Percentiles rank a stretch among this genome's conserved stretches.
Evolutionary conservation across 345 rosid species (phyloP).

Genomic region (Erodium maritimum): DNA sequence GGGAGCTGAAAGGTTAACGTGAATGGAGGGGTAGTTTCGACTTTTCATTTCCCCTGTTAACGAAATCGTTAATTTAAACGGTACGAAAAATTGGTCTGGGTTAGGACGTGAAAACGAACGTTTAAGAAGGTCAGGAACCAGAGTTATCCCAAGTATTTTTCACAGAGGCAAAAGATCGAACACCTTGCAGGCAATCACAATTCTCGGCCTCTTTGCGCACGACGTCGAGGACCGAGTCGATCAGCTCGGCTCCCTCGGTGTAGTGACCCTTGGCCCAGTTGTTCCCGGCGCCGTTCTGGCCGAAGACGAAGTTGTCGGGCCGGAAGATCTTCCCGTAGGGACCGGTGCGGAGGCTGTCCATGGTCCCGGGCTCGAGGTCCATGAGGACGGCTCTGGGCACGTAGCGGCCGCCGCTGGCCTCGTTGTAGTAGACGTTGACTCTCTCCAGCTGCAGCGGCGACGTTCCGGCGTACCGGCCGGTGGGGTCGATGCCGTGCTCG

Average conservation of each 20-base stretch:
- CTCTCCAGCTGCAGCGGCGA: conserved; percentile 41
- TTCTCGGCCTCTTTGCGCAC: conserved; percentile 54
- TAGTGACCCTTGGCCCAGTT: conserved; percentile 63
- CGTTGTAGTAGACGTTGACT: conserved; percentile 48
- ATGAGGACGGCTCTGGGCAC: conserved; percentile 48
- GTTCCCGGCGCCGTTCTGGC: conserved; percentile 54
- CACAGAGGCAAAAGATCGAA: background rate
- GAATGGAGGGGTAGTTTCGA: too few relatives aligned
- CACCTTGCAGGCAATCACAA: conserved; percentile 58
- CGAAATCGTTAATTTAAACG: too few relatives aligned
- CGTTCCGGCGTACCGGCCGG: conserved; percentile 34
- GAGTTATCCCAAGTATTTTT: too few relatives aligned
- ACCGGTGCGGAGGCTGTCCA: conserved; percentile 45
- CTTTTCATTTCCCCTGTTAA: too few relatives aligned
- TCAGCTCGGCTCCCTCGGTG: conserved; percentile 54
- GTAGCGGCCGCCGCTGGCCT: conserved; percentile 42
- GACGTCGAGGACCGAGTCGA: conserved; percentile 47
- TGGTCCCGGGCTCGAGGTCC: conserved; percentile 57
- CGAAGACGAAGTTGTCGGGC: conserved; percentile 58
- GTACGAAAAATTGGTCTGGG: too few relatives aligned
- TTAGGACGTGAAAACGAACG: too few relatives aligned
- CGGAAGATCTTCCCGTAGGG: conserved; percentile 46
- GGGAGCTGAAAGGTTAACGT: too few relatives aligned
- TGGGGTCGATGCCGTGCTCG: conserved; percentile 44
- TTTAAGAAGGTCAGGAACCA: too few relatives aligned